Conservation (phyloP, 23 red algal species). For the Gracilaria caudata region DNA sequence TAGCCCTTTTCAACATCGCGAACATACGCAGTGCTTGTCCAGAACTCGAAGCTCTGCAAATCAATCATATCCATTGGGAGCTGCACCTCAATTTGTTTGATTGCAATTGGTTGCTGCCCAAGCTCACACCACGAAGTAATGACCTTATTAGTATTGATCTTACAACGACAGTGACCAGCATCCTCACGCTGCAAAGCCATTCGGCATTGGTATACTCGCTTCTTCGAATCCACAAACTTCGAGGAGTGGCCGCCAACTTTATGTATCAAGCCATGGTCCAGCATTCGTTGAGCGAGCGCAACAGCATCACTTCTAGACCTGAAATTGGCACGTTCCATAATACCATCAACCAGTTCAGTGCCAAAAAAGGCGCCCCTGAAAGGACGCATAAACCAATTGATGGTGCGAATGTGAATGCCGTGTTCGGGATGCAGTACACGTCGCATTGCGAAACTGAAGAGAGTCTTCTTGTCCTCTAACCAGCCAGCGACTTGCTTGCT, state of each 20-base stretch:
- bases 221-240: constrained; percentile 42
- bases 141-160: background rate
- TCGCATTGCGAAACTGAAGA: constrained; percentile 46
- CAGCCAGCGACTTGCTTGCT: constrained; percentile 58
- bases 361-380: constrained; percentile 49
- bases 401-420: constrained; percentile 56
- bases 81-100: constrained; percentile 60
- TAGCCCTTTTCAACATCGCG: constrained; percentile 54
- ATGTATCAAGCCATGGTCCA: constrained; percentile 51
- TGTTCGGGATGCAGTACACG: constrained; percentile 50
- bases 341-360: constrained; percentile 65
- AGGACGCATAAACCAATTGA: constrained; percentile 63
- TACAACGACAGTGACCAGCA: constrained; percentile 36
- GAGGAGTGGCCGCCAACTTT: constrained; percentile 26
- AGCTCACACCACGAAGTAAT: constrained; percentile 48
- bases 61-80: constrained; percentile 71
- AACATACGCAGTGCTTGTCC: constrained; percentile 59
- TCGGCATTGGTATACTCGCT: constrained; percentile 44
- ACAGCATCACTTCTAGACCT: constrained; percentile 36
- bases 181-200: constrained; percentile 54
- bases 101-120: background rate
- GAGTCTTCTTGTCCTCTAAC: constrained; percentile 24
- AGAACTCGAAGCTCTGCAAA: constrained; percentile 75
- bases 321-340: constrained; percentile 71
- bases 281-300: constrained; percentile 40